A percentile compares a stretch with the other conserved stretches of the same genome.
These are phyloP conservation scores for Amoebophrya sp. DNA, from an alignment of 169 alveolate genomes.

Conservation along the genomic window DNA sequence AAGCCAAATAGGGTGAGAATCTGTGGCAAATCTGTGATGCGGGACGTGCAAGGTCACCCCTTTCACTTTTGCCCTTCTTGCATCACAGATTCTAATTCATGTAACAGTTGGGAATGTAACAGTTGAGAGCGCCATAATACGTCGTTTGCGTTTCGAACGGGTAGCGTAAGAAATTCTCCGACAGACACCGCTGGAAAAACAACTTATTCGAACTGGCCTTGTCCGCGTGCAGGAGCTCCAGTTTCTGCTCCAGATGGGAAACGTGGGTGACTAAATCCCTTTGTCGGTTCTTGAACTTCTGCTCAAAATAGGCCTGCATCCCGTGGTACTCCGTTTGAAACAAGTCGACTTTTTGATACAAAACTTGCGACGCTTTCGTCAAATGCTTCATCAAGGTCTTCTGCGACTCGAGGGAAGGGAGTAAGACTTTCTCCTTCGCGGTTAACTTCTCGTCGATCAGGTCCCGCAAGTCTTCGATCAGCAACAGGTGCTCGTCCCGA, in stretches of 20 bases:
- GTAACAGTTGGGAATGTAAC: too few relatives aligned
- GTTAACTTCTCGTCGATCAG: background rate
- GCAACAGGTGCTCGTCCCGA: background rate
- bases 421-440: background rate
- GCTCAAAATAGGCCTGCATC: background rate
- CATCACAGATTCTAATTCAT: too few relatives aligned
- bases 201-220: background rate
- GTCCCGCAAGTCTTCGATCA: background rate
- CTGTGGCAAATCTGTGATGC: too few relatives aligned
- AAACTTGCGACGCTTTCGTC: background rate
- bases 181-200: background rate
- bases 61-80: too few relatives aligned
- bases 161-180: background rate
- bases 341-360: background rate
- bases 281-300: background rate
- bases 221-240: background rate
- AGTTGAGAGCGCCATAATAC: too few relatives aligned
- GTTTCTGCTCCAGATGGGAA: background rate
- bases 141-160: slow-evolving; percentile 5
- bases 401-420: background rate
- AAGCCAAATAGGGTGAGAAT: too few relatives aligned
- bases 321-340: background rate
- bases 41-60: too few relatives aligned
- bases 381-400: background rate
- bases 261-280: background rate